These are phyloP conservation scores for Penicillium rolfsii DNA, from an alignment of 2,329 filamentous ascomycete species.

Conservation along the genomic window DNA sequence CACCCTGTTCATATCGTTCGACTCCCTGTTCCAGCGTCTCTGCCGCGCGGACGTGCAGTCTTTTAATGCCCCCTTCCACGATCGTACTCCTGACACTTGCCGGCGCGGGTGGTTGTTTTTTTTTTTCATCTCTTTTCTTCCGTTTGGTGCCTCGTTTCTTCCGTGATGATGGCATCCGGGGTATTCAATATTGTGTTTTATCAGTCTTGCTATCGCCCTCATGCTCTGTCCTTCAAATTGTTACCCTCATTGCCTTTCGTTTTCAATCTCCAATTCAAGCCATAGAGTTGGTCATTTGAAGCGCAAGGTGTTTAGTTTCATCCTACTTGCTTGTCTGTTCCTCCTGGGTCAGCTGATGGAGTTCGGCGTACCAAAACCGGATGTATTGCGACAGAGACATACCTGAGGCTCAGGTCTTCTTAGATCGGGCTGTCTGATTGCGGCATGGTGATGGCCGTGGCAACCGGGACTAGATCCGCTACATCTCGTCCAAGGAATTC, in stretches of 20 bases:
- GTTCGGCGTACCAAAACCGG: constrained; percentile 27
- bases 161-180: not conserved
- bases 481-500: not conserved
- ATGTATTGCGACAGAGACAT: constrained; percentile 7
- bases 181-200: not conserved
- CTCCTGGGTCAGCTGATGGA: constrained; percentile 17
- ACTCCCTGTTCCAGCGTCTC: constrained; percentile 10
- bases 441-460: not conserved
- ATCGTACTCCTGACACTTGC: constrained; percentile 22
- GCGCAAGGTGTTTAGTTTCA: constrained; percentile 2
- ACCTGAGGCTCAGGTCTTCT: not conserved
- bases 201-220: constrained; percentile 10
- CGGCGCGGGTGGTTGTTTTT: constrained; percentile 22
- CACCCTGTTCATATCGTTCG: constrained; percentile 25
- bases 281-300: not conserved
- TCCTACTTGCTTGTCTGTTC: constrained; percentile 1
- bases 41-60: not conserved
- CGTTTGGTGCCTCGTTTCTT: constrained; percentile 3
- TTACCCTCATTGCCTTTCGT: not conserved
- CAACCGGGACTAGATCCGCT: not conserved
- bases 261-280: not conserved
- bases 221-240: constrained; percentile 1
- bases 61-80: constrained; percentile 25
- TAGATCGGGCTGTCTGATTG: constrained; percentile 6
- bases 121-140: constrained; percentile 13